A percentile compares a stretch with the other conserved stretches of the same genome.
Conservation (phyloP, 257 asterid species). For the Capsicum pubescens region DNA sequence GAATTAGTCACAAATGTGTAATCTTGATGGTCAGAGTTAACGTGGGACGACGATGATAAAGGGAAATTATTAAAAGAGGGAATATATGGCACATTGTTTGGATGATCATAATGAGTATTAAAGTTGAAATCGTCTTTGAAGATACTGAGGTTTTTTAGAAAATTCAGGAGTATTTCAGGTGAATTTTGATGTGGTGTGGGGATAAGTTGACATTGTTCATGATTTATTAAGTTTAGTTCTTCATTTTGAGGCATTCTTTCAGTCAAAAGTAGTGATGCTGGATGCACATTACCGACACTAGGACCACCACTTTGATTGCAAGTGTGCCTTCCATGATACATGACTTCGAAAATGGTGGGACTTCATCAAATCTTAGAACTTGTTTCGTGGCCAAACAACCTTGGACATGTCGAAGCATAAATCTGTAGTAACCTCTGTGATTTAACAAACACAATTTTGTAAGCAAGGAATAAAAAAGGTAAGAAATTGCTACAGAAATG, state of each 20-base stretch:
- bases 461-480: background rate
- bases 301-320: conserved; percentile 39
- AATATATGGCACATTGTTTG: conserved; percentile 36
- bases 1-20: conserved; percentile 27
- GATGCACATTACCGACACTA: conserved; percentile 6
- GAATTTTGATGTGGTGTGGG: conserved; percentile 29
- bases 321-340: conserved; percentile 51
- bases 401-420: conserved; percentile 45
- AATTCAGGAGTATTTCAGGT: conserved; percentile 37
- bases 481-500: background rate
- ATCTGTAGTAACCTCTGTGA: conserved; percentile 58
- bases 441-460: background rate
- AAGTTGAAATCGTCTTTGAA: conserved; percentile 36
- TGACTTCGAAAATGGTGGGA: conserved; percentile 46
- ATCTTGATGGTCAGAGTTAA: conserved; percentile 32
- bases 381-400: conserved; percentile 58
- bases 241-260: conserved; percentile 9
- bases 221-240: conserved; percentile 35
- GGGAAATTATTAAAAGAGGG: conserved; percentile 26
- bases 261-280: background rate
- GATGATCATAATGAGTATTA: conserved; percentile 28
- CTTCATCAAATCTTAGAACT: conserved; percentile 51
- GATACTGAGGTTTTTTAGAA: conserved; percentile 53
- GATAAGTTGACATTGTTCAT: conserved; percentile 25
- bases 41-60: conserved; percentile 33